A percentile compares a stretch with the other conserved stretches of the same genome.
These are phyloP conservation scores for Oryza officinalis DNA, from an alignment of 176 grass and related monocot genomes.

Conservation along the genomic window DNA sequence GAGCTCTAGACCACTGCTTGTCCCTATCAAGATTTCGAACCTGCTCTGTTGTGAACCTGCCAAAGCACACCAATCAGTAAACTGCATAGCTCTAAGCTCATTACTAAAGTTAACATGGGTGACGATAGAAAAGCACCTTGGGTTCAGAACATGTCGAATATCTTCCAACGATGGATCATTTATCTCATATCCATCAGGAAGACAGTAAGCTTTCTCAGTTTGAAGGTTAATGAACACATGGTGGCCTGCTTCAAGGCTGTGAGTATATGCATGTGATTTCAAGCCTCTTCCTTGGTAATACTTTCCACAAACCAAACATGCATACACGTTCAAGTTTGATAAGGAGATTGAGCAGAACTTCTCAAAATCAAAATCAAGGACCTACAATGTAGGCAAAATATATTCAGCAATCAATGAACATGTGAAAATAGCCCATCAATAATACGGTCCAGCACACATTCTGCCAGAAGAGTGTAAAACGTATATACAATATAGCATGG, in stretches of 20 bases:
- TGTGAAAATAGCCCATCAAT: neutral
- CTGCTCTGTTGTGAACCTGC: conserved; percentile 77
- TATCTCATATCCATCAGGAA: conserved; percentile 98
- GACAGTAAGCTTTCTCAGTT: conserved; percentile 94
- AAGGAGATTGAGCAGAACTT: conserved; percentile 96
- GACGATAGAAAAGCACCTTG: conserved; percentile 57
- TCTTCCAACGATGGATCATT: conserved; percentile 91
- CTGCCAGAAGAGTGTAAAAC: neutral
- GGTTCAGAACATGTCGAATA: conserved; percentile 94
- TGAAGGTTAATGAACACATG: conserved; percentile 97
- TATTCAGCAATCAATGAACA: neutral
- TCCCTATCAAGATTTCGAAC: conserved; percentile 86
- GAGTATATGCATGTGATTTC: conserved; percentile 98
- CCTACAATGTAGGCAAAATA: conserved; percentile 44
- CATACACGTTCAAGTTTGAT: conserved; percentile 98
- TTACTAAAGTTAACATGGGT: neutral
- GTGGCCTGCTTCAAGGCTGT: conserved; percentile 94
- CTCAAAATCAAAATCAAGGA: conserved; percentile 99
- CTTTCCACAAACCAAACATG: conserved; percentile 95
- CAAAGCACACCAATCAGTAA: conserved; percentile 31
- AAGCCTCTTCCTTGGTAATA: conserved; percentile 99
- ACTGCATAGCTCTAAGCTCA: neutral
- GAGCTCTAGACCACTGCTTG: conserved; percentile 98
- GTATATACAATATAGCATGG: neutral
- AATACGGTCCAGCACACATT: neutral